These are phyloP conservation scores for Kurtzmaniella quercitrusa DNA, from an alignment of 1,139 yeast genomes.

Conservation along the genomic window DNA sequence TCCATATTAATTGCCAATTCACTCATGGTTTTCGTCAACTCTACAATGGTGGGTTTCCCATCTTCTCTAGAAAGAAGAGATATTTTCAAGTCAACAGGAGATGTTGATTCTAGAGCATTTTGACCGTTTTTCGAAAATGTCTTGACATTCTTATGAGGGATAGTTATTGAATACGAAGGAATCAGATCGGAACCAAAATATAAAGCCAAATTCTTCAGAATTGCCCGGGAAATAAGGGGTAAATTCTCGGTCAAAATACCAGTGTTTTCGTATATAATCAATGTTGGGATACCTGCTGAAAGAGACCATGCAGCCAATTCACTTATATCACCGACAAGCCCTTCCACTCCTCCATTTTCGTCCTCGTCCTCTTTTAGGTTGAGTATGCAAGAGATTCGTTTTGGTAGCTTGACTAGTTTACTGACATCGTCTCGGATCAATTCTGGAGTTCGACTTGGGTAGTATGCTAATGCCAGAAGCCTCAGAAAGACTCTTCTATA, in stretches of 20 bases:
- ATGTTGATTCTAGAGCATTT: constrained; percentile 22
- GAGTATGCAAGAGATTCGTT: constrained; percentile 67
- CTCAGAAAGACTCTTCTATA: constrained; percentile 56
- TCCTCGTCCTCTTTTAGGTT: constrained; percentile 70
- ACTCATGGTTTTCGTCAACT: constrained; percentile 81
- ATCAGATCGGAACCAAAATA: constrained; percentile 73
- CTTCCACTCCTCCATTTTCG: constrained; percentile 86
- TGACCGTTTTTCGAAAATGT: constrained; percentile 33
- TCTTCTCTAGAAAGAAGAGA: constrained; percentile 69
- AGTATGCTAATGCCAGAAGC: constrained; percentile 61
- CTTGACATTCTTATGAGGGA: constrained; percentile 58
- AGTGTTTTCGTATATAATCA: constrained; percentile 75
- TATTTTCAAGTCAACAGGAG: constrained; percentile 53
- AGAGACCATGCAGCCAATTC: constrained; percentile 85
- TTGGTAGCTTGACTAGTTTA: constrained; percentile 71
- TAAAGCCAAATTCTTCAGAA: constrained; percentile 56
- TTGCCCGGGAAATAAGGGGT: constrained; percentile 54
- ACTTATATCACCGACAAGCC: constrained; percentile 69
- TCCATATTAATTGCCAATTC: constrained; percentile 64
- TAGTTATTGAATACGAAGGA: constrained; percentile 56
- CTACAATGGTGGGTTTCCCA: constrained; percentile 88
- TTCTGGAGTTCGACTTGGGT: constrained; percentile 82
- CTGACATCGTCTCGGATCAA: constrained; percentile 80
- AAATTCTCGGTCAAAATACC: constrained; percentile 60
- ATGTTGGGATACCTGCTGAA: constrained; percentile 71